These are phyloP conservation scores for Darksidea phi DNA, from an alignment of 495 filamentous ascomycete genomes.

Conservation along the genomic window DNA sequence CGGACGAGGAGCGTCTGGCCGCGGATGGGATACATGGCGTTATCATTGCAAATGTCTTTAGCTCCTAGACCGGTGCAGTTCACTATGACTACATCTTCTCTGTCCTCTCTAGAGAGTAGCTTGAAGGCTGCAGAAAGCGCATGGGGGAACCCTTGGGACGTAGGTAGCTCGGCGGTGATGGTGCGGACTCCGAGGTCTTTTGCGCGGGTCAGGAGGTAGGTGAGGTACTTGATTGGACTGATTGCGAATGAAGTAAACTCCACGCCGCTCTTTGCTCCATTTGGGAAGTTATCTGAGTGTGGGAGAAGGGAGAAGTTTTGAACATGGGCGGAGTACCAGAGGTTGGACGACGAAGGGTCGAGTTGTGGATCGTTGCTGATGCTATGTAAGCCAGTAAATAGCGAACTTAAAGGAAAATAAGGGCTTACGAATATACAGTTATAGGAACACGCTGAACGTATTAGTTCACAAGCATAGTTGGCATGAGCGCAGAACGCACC, in stretches of 20 bases:
- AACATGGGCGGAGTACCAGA: constrained; percentile 21
- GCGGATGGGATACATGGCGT: constrained; percentile 68
- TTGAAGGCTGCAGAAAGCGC: constrained; percentile 68
- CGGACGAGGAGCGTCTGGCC: constrained; percentile 87
- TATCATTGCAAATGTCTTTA: constrained; percentile 72
- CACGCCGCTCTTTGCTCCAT: background rate
- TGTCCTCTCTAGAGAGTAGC: too few relatives aligned
- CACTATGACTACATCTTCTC: constrained; percentile 72
- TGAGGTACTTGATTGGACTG: constrained; percentile 15
- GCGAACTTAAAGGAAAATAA: background rate
- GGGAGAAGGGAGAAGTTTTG: constrained; percentile 8
- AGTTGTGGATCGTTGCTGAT: background rate
- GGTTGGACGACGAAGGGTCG: background rate
- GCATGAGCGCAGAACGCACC: background rate
- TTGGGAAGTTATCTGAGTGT: background rate
- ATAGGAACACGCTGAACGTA: background rate
- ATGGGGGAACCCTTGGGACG: background rate
- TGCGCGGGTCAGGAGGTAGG: constrained; percentile 4
- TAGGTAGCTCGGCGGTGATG: constrained; percentile 8
- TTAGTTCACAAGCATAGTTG: background rate
- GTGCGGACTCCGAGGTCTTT: constrained; percentile 5
- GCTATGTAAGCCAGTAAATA: background rate
- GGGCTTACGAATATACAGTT: background rate
- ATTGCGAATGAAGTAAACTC: constrained; percentile 16
- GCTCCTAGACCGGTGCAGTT: constrained; percentile 85